Base-by-base conservation (phyloP, 371 early-diverging fungal species). In the Syncephalastrum monosporum region DNA sequence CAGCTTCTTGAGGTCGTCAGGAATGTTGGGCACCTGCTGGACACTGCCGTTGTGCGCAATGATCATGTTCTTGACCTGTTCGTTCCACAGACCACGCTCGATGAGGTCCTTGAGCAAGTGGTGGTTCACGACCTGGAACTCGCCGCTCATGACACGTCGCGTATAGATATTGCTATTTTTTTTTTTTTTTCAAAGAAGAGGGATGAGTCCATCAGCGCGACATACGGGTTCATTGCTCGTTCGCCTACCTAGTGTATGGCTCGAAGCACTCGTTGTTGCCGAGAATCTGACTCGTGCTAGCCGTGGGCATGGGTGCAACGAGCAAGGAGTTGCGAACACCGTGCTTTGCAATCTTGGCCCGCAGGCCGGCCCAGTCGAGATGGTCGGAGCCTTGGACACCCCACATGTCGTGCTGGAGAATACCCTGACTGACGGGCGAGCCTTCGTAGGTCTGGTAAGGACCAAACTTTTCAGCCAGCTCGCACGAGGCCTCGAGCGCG, bases 201-300 rank as follows among this genome's bases (percentile, higher is more conserved):
- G 4, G 97, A 97, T 70, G 19, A 23, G 45, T 46, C 19, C 0
- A 38, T 25, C 27, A 43, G 17, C 41, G 21, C 8, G 12, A 33
- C 12, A 12, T 33, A 33, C 8, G 38, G 10, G 17, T 23, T 21
- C 21, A 21, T 21, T 2, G 21, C 21, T 21, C 1, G 23, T 10
- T 47, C 16, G 17, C 50, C 12, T 25, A 53, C 60, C 54, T 60
- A 5, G 96, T 97, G 75, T 95, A 96, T 5, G 99, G 98, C 69
- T 99, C 99, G 65, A 98, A 97, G 74, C 97, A 95, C 80, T 99
- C 99, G 74, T 97, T 98, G 87, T 91, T 95, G 52, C 99, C 99
- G 24, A 98, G 83, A 60, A 99, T 97, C 74, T 99, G 99, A 41
- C 95, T 94, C 6, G 99, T 99, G 38, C 93, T 92, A 3, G 99